These are phyloP conservation scores for Kluyveromyces lactis DNA, from an alignment of 805 yeast species.

Conservation along the genomic window DNA sequence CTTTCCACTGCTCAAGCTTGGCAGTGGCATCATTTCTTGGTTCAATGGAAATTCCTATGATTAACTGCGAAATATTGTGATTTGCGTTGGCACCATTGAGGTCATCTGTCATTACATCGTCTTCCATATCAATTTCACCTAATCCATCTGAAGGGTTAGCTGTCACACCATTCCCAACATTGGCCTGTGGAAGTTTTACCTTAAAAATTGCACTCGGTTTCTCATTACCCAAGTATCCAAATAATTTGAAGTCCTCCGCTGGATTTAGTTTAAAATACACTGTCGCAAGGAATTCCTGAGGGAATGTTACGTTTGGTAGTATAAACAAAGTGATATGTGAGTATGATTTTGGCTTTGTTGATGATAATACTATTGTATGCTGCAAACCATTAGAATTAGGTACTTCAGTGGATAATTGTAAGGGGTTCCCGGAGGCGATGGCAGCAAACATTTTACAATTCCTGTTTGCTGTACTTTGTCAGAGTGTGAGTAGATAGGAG, in stretches of 20 bases:
- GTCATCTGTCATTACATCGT: slow-evolving; percentile 35
- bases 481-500: too few relatives aligned
- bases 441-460: slow-evolving; percentile 28
- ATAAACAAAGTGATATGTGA: slow-evolving; percentile 80
- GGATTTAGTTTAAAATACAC: slow-evolving; percentile 80
- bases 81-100: slow-evolving; percentile 25
- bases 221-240: slow-evolving; percentile 51
- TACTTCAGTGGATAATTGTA: slow-evolving; percentile 29
- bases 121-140: slow-evolving; percentile 52
- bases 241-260: slow-evolving; percentile 46
- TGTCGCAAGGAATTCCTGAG: slow-evolving; percentile 67
- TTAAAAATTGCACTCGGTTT: slow-evolving; percentile 93
- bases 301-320: slow-evolving; percentile 72
- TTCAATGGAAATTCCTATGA: slow-evolving; percentile 88
- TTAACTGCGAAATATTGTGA: slow-evolving; percentile 31
- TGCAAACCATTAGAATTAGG: slow-evolving; percentile 32
- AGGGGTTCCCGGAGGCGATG: slow-evolving; percentile 32
- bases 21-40: slow-evolving; percentile 58
- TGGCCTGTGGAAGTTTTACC: slow-evolving; percentile 38
- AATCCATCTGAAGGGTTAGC: slow-evolving; percentile 29
- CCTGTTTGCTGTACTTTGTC: too few relatives aligned
- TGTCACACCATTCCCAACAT: slow-evolving; percentile 15
- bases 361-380: slow-evolving; percentile 28
- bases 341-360: slow-evolving; percentile 28
- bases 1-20: slow-evolving; percentile 40